Base-by-base conservation (phyloP, 148 eudicot species). In the Arctostaphylos glauca region DNA sequence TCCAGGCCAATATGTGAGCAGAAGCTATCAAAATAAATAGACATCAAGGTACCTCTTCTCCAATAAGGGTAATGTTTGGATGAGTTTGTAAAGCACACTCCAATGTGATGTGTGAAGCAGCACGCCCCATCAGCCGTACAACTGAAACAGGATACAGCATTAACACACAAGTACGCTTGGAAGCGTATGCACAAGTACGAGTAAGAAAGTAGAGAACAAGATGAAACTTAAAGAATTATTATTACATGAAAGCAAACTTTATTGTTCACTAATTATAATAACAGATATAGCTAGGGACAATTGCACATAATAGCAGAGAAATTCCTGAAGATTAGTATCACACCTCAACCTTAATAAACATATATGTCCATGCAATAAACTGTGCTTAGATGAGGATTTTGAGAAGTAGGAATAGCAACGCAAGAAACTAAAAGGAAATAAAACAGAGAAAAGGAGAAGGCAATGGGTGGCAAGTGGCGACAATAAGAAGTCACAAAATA, bases 1-100 rank as follows among this genome's bases (percentile, higher is more conserved):
- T 38, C 44, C 73, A 67, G 31, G 13, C 41, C 73, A 67, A 67
- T 67, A 60, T 18, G 75, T 43, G 9, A 41, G 14, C 6, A 21
- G 50, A 71, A 15, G 50, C 21, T 46, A 18, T 6, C 14, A 31
- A 31, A 31, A 31, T 31, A 6, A 2, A 43, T 18, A 66, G 15
- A 82, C 0, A 25, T 6, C 46, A 67, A 82, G 31, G 58, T 88
- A 93, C 99, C 98, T 97, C 98, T 91, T 97, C 99, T 80, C 99
- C 99, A 81, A 96, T 92, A 83, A 96, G 98, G 85, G 92, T 88
- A 62, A 94, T 86, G 85, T 96, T 94, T 76, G 99, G 98, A 85
- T 96, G 99, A 81, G 99, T 97, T 86, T 97, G 99, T 87, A 97
- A 84, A 82, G 99, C 99, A 84, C 99, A 97, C 89, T 94, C 99